Percentiles rank a stretch among this genome's conserved stretches.
These are phyloP conservation scores for Lactarius evosmus DNA, from an alignment of 768 basidiomycete genomes.

Conservation along the genomic window DNA sequence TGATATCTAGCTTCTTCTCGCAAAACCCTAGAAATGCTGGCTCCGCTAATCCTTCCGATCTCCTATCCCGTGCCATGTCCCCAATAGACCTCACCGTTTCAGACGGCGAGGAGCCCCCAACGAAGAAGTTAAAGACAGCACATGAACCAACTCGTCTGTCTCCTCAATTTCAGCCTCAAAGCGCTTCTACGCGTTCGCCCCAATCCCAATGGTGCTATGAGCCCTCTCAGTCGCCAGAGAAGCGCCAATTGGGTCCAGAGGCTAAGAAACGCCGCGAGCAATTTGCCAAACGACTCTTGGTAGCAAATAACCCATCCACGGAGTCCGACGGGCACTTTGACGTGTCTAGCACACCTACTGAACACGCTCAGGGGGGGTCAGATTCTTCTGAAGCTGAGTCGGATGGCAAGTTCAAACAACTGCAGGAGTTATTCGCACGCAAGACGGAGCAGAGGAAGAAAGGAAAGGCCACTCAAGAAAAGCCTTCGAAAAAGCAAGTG, in stretches of 20 bases:
- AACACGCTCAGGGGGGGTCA: slow-evolving; percentile 13
- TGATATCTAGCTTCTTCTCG: slow-evolving; percentile 23
- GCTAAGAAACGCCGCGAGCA: slow-evolving; percentile 17
- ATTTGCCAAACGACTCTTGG: slow-evolving; percentile 23
- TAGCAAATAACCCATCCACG: slow-evolving; percentile 7
- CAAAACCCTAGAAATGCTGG: slow-evolving; percentile 2
- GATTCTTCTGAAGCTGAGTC: slow-evolving; percentile 41
- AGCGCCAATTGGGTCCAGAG: slow-evolving; percentile 12
- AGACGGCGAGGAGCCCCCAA: slow-evolving; percentile 19
- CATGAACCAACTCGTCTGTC: slow-evolving; percentile 4
- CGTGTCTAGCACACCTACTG: neutral
- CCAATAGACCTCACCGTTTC: slow-evolving; percentile 28
- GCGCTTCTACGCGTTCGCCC: neutral
- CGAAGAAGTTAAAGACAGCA: slow-evolving; percentile 20
- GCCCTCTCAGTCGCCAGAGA: slow-evolving; percentile 22
- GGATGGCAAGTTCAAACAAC: slow-evolving; percentile 45
- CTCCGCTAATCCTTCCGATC: slow-evolving; percentile 1
- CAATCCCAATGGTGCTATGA: slow-evolving; percentile 23
- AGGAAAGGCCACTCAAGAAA: slow-evolving; percentile 30
- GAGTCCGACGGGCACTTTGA: neutral
- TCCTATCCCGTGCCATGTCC: slow-evolving; percentile 9
- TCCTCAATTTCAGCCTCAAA: slow-evolving; percentile 2
- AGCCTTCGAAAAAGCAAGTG: slow-evolving; percentile 37
- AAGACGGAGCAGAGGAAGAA: slow-evolving; percentile 39
- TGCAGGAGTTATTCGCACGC: slow-evolving; percentile 45